Evolutionary conservation across 805 yeast species (phyloP).

Genomic region (Metschnikowia colocasiae): DNA sequence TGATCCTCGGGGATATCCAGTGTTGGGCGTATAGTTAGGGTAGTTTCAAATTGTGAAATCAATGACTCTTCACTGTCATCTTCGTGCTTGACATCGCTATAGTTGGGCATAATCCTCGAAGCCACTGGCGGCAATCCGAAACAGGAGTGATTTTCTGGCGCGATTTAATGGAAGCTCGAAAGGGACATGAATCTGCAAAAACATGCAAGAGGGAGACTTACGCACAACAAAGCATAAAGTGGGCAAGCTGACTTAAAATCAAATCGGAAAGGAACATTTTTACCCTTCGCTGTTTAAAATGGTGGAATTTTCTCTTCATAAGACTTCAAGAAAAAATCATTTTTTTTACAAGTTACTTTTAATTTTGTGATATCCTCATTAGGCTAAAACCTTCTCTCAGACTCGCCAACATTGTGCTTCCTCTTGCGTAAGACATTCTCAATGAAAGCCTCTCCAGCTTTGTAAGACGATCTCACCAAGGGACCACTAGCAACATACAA

Average conservation of each 20-base stretch:
- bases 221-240: neutral
- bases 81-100: slow-evolving; percentile 8
- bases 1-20: slow-evolving; percentile 30
- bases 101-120: slow-evolving; percentile 8
- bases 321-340: neutral
- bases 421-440: slow-evolving; percentile 87
- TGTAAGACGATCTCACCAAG: slow-evolving; percentile 90
- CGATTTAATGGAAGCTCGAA: slow-evolving; percentile 3
- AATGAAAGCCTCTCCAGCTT: slow-evolving; percentile 97
- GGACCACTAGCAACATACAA: slow-evolving; percentile 97
- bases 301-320: neutral
- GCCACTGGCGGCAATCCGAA: slow-evolving; percentile 2
- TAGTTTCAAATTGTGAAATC: slow-evolving; percentile 41
- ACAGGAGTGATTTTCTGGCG: slow-evolving; percentile 2
- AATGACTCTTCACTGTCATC: slow-evolving; percentile 18
- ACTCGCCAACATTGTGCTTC: slow-evolving; percentile 47
- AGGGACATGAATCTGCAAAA: neutral
- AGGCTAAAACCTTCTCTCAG: slow-evolving; percentile 25
- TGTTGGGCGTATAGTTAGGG: slow-evolving; percentile 38
- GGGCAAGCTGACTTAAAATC: neutral
- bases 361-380: neutral
- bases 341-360: neutral
- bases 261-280: neutral
- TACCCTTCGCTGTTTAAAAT: neutral
- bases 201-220: neutral